Base-by-base conservation (phyloP, 345 rosid genomes). In the Triadica sebifera region DNA sequence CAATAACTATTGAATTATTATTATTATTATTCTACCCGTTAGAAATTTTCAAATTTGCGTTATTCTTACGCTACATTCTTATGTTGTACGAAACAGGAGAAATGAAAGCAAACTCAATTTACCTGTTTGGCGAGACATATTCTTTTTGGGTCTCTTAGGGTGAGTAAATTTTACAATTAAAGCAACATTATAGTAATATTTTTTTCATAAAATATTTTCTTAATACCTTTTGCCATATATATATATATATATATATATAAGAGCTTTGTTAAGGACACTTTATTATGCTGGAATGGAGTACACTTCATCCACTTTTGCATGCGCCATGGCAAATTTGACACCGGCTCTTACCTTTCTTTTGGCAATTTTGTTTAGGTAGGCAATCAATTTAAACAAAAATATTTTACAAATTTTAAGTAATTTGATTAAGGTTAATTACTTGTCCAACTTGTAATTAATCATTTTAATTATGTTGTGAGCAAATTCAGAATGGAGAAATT, bases 111-210 rank as follows among this genome's bases (percentile, higher is more conserved):
- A 15, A 37, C 43, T 61, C 65, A 34, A 20, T 34, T 37, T 61
- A 61, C 20, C 65, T 29, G 45, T 61, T 61, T 61, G 45, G n/a
- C 16, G n/a, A 37, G 12, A 61, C 17, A 34, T 61, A 5, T 17
- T 61, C 45, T 61, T 61, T 34, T 61, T 61, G 65, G 65, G 65
- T 34, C 6, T 61, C 37, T 5, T 61, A 7, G 65, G 65, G 65
- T 61, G 45, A 37, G 65, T 12, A 57, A 58, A 58, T 58, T 22
- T 20, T 29, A 12, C 0, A 3, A 51, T 15, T 2, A 51, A 12
- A 51, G 15, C 16, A n/a, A n/a, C n/a, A n/a, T n/a, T n/a, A n/a
- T n/a, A n/a, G n/a, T n/a, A n/a, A n/a, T n/a, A n/a, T n/a, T n/a
- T n/a, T n/a, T n/a, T n/a, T 29, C 34, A 29, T 29, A 29, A 29